Base-by-base conservation (phyloP, 768 basidiomycete species). In the Suillus bovinus region DNA sequence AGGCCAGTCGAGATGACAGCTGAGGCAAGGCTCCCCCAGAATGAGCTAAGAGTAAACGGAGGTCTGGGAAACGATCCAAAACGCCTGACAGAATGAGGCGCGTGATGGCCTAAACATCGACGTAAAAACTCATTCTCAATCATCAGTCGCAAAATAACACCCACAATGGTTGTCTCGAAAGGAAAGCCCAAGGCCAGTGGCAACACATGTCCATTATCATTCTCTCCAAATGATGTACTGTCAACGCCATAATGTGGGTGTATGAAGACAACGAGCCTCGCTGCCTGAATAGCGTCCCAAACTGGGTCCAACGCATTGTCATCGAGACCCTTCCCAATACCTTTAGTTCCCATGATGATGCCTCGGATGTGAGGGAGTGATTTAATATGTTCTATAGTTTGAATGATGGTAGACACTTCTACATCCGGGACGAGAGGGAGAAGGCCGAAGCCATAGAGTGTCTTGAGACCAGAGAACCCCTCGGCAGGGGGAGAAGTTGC, bases 181-280 rank as follows among this genome's bases (percentile, higher is more conserved):
- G 93, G 93, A 75, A 96, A 95, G 1, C 94, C 93, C 17, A 94
- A 81, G 0, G 92, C 91, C 58, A 95, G 83, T 3, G 93, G 90
- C 33, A 96, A 84, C 42, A 94, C 94, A 66, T 95, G 94, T 0
- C 94, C 94, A 66, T 95, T 94, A 46, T 87, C 83, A 63, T 80
- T 84, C 60, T 86, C 82, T 1, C 93, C 93, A 82, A 90, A 95
- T 4, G 84, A 85, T 50, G 82, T 82, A n/a, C 76, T 75, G 67
- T 88, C 88, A 27, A 95, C 84, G 13, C 91, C 91, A 70, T 94
- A 94, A 72, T 95, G 93, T 9, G 92, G 93, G 68, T 94, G 93
- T 34, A 95, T 72, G 77, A 95, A 95, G 24, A 90, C 84, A 24
- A 92, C 88, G 10, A 96, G 82, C 3, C 83, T 84, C 1, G 86